Base-by-base conservation (phyloP, 176 grass and related monocot genomes). In the Rhynchospora tenuis region DNA sequence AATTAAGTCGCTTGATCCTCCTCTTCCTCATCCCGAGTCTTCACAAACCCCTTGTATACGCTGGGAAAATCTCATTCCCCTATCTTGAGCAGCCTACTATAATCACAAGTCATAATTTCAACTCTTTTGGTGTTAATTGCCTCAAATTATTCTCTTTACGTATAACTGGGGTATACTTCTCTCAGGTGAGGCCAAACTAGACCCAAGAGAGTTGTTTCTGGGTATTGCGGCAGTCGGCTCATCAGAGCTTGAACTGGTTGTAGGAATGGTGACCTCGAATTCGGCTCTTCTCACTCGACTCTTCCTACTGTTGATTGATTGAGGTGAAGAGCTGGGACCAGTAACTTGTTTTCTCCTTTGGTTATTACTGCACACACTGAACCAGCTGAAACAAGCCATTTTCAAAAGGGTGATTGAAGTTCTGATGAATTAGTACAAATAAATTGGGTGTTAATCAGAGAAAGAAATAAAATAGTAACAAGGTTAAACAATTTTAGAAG, bases 21-120 rank as follows among this genome's bases (percentile, higher is more conserved):
- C 50, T 84, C 78, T 16, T 83, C 85, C n/a, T 86, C 90, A 29
- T 87, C 84, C 16, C 78, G 80, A 52, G 83, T 72, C 22, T 85
- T 89, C 51, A 94, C 65, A 26, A 77, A 79, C 57, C 93, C 93
- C 84, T 90, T 94, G 73, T 94, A 94, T 33, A 92, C 90, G 58
- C 93, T 92, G 14, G 90, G 90, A 48, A 94, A 94, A 0, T 90
- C 93, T 29, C 93, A 88, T 84, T 94, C 90, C 29, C 93, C 93
- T 64, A 94, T 19, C 88, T 94, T 94, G 61, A 92, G 86, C 70
- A 94, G 78, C 50, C 90, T 89, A 86, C 83, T 92, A 84, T 90
- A 94, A 75, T 92, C 84, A 61, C 62, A 88, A 64, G 93, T 94
- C 56, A 88, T 88, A 74, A 46, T 23, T 66, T 82, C 58, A 94